Base-by-base conservation (phyloP, 2,329 filamentous ascomycete genomes). In the Aspergillus unguis region DNA sequence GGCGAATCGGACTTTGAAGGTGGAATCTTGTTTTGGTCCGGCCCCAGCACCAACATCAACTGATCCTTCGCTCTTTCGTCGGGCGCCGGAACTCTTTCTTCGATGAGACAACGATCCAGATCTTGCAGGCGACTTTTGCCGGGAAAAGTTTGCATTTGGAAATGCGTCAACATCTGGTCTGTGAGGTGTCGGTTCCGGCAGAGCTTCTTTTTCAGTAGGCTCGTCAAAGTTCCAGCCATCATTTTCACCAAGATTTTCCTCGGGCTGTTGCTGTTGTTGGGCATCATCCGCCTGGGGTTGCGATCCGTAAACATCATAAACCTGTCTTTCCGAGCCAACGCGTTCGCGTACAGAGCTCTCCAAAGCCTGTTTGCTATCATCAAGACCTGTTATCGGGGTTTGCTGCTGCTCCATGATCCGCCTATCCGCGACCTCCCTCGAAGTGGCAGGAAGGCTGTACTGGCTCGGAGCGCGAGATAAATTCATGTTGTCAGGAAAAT, bases 151-250 rank as follows among this genome's bases (percentile, higher is more conserved):
- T 40, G 91, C 88, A 42, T 84, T 85, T 1, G 92, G 92, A 58
- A 97, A 97, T 4, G 83, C 81, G 70, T 96, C 92, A 0, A 86
- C 94, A 65, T 96, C 92, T 1, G 90, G 91, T 56, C 92, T 74
- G 55, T 82, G 76, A 70, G 86, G 59, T 64, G 77, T 75, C 1
- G 76, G 64, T 48, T 73, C 73, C 59, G 65, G 27, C 67, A 71
- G 57, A 1, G 65, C 58, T 44, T 70, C 70, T 42, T 81, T 73
- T 37, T 88, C 86, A 0, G 82, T 74, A 48, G 75, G 63, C n/a
- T 96, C 91, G 49, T 92, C 90, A 61, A 99, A 99, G 65, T 95
- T 92, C 94, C 94, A 99, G 6, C 83, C 89, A 64, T 96, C 92
- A 0, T 80, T 67, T 53, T 88, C 85, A 3, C 78, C 74, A 33